phyloP scores from a whole-genome alignment of 345 rosid genomes.

The Salix udensis region DNA sequence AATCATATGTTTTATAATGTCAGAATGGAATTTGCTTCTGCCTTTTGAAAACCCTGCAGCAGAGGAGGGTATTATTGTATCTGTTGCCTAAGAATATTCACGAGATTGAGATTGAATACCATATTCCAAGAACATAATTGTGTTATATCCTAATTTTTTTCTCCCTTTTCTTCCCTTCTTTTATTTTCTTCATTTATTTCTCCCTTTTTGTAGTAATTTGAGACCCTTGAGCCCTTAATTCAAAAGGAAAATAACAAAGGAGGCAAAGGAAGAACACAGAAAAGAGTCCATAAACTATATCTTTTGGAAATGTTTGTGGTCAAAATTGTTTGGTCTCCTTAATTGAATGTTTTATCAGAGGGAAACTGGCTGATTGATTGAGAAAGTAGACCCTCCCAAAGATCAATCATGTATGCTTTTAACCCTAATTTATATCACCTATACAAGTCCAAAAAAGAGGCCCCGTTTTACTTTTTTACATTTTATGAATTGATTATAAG shows the following conservation, averaged over 20 bases:
- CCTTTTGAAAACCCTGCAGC: not conserved
- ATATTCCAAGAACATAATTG: not conserved
- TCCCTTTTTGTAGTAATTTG: not conserved
- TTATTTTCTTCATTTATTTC: not conserved
- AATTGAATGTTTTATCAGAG: not conserved
- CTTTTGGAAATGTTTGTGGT: not conserved
- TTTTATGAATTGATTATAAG: too few species aligned
- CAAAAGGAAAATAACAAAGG: too few species aligned
- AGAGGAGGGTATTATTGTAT: not conserved
- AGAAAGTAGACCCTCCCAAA: not conserved
- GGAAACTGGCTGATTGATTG: not conserved
- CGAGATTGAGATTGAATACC: not conserved
- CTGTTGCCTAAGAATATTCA: not conserved
- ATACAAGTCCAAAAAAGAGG: not conserved
- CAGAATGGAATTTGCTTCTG: not conserved
- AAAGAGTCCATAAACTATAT: too few species aligned
- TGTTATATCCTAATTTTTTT: too few species aligned
- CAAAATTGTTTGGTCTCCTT: not conserved
- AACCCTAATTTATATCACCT: not conserved
- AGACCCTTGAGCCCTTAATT: too few species aligned
- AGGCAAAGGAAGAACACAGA: too few species aligned
- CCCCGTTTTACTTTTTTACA: not conserved
- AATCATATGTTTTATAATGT: too few species aligned
- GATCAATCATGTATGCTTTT: conserved; percentile 1
- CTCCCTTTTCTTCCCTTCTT: too few species aligned